Evolutionary conservation across 2,329 filamentous ascomycete genomes (phyloP), one percentile per base, ranked within the genome.

Genomic region (Nemania serpens): DNA sequence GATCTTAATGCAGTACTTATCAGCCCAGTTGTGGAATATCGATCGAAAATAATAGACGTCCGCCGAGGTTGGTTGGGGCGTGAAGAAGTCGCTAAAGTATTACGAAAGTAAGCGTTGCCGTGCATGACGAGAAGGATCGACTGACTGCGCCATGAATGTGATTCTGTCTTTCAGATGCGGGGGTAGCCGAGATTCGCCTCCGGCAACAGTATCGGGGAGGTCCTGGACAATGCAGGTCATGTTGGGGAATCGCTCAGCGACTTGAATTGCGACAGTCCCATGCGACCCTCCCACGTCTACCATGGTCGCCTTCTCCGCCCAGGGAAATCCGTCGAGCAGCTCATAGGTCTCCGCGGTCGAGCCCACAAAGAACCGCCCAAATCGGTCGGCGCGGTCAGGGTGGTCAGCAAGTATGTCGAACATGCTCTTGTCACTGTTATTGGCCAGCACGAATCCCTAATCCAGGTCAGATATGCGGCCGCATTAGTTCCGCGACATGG

Each of bases 1-100:
- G 13, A 74, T 70, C 25, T 69, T 63, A 46, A 73, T 61, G 57
- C 68, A 71, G 52, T 74, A 70, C 41, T 73, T 71, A 42, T 75
- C 72, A 1, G 65, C 56, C 71, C 70, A 75, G 45, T 73, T 69
- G 29, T 74, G 72, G 25, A 74, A 69, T 18, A 73, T 73, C 37
- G 64, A 70, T 1, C 70, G 70, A 50, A 75, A 66, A 42, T 65
- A 70, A 49, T 68, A 71, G 5, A 70, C 64, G 20, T 69, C 63
- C 1, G 58, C 68, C 3, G 10, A 39, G 11, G 65, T n/a, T 5
- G 63, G 47, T 48, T 69, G 66, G 17, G 59, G 52, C 0, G 53
- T 66, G 46, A 70, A 68, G 52, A 67, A 70, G 54, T 68, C 62
- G 49, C 68, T 70, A 41, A 13, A 37, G 15, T 7, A 18, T 13